Evolutionary conservation across 1,139 yeast genomes (phyloP), one percentile per base, ranked within the genome.

Genomic region (Debaryomycetaceae sp.): DNA sequence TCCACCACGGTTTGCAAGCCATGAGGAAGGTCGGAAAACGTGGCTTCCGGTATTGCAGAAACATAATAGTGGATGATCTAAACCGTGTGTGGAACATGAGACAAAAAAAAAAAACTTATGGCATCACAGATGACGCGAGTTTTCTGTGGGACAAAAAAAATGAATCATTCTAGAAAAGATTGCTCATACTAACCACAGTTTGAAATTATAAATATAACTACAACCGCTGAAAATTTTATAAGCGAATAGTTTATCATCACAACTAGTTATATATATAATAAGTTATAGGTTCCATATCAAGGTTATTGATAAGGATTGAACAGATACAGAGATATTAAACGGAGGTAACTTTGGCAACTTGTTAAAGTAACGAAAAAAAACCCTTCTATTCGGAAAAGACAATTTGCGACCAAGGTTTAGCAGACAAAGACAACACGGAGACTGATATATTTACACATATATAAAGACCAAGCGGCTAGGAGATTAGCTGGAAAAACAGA

Each of bases 101-200:
- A 17, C 15, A 15, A 32, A 17, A 22, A 17, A 31, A 22, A 36
- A 31, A 31, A 31, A 24, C 31, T 36, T 36, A 34, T 31, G 31
- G 31, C 26, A 22, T 22, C 26, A 22, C 7, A 31, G 35, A 35
- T 39, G 35, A 39, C 41, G 41, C 41, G 41, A 39, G 18, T 17
- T 31, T 17, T 35, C 35, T 35, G 40, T 30, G 33, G 29, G 30
- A 30, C 22, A 34, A 34, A 26, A 35, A 33, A 30, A 32, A 33
- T 39, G 41, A 39, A 35, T 39, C 41, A 39, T 30, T 35, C 36
- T 35, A 35, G 35, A 22, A 32, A 7, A 11, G 31, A 32, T 39
- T 39, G 41, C 41, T 39, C 41, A 39, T 39, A 31, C 37, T 39
- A 13, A 22, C 29, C 40, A 39, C 38, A 39, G 17, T 38, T 13